Base-by-base conservation (phyloP, 2,329 filamentous ascomycete species). In the Furcasterigmium furcatum region DNA sequence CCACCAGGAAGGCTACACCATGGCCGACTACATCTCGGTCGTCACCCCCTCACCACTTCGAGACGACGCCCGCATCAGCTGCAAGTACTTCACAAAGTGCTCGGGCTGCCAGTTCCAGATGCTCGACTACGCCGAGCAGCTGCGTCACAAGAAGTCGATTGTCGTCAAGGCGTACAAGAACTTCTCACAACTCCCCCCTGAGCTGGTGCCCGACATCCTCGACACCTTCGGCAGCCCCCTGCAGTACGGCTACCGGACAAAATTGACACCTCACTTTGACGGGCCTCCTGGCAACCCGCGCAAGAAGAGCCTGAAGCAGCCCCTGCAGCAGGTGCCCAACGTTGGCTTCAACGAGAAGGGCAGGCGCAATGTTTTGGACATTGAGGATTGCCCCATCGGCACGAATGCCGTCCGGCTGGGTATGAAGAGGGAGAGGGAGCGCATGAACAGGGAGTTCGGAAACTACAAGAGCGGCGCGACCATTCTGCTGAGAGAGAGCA, bases 41-140 rank as follows among this genome's bases (percentile, higher is more conserved):
- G 70, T 84, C 29, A 80, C 79, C 46, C 84, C 91, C 1, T 91
- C 88, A 0, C 77, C 83, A 1, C 73, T 85, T 45, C 85, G 94
- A 57, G 85, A 96, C 57, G 87, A 94, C 58, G 75, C 77, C 30
- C 81, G 88, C 19, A 77, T 95, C 55, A 77, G 77, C 46, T 99
- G 94, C 72, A 78, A 81, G 56, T 97, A 99, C 73, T 99, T 99
- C 61, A 73, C 82, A 34, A 79, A 76, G 45, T 99, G 94, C 67
- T 88, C 87, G 9, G 94, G 94, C 25, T 99, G 94, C 63, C 94
- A 99, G 68, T 91, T 97, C 65, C 94, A 99, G 71, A 96, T 97
- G 89, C 80, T 99, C 52, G 82, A 89, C 45, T 97, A 97, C 65
- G 68, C 78, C 24, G 87, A 91, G 57, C 94, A 99, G 65, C 80